Evolutionary conservation across 108 stramenopile species (phyloP).

Genomic region (Skeletonema potamos): DNA sequence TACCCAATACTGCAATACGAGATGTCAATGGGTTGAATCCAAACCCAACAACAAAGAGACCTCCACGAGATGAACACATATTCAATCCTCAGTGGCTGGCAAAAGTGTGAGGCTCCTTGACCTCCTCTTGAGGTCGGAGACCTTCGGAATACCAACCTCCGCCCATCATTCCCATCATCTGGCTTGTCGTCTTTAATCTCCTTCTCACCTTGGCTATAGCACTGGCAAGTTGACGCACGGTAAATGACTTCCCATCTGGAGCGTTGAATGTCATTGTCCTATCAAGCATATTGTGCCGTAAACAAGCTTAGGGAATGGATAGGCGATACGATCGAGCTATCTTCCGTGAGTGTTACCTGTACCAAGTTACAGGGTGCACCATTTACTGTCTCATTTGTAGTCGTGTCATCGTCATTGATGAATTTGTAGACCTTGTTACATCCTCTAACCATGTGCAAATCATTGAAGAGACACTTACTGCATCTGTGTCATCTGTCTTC

Average conservation of each 20-base stretch:
- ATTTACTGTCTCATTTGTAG: background rate
- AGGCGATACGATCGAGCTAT: background rate
- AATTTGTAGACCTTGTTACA: background rate
- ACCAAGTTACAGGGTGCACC: background rate
- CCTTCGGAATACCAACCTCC: background rate
- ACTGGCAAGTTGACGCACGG: background rate
- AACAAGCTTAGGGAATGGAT: background rate
- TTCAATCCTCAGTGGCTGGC: background rate
- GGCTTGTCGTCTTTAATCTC: background rate
- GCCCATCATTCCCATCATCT: background rate
- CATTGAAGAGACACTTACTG: background rate
- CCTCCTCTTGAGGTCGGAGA: background rate
- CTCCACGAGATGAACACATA: background rate
- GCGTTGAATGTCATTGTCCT: background rate
- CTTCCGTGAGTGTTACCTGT: background rate
- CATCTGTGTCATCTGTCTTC: background rate
- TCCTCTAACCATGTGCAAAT: background rate
- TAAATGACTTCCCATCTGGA: background rate
- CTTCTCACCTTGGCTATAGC: background rate
- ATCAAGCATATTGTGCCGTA: background rate
- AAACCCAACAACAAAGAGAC: background rate
- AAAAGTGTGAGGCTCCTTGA: background rate
- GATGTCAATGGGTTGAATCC: background rate
- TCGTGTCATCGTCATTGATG: background rate
- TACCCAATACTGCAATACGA: background rate